Conservation (phyloP, 2,329 filamentous ascomycete genomes). For the Septoria linicola region DNA sequence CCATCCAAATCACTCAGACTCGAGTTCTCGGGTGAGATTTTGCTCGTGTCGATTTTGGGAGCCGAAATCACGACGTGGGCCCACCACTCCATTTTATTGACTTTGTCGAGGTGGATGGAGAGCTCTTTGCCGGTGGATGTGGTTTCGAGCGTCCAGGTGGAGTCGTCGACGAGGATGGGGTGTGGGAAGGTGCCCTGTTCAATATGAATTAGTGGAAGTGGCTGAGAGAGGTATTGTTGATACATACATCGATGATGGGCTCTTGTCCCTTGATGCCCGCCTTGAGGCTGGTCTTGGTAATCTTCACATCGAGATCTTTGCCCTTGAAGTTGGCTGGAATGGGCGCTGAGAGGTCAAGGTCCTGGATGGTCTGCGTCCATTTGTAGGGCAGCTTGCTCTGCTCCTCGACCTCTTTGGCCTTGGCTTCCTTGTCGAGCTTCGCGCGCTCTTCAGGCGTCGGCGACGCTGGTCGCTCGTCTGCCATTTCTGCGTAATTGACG, state of each 20-base stretch:
- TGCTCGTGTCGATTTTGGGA: slow-evolving; percentile 89
- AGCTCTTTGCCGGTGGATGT: slow-evolving; percentile 69
- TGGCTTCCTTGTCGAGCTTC: slow-evolving; percentile 56
- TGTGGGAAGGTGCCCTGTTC: slow-evolving; percentile 79
- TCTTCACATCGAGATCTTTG: slow-evolving; percentile 75
- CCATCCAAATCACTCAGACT: slow-evolving; percentile 91
- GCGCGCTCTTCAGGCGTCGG: slow-evolving; percentile 56
- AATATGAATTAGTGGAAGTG: slow-evolving; percentile 6
- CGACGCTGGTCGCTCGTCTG: slow-evolving; percentile 39
- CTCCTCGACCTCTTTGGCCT: slow-evolving; percentile 76
- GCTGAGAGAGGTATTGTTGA: not conserved
- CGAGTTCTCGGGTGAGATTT: slow-evolving; percentile 90
- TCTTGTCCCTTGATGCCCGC: slow-evolving; percentile 87
- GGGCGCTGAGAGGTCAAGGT: slow-evolving; percentile 75
- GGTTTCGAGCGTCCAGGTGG: slow-evolving; percentile 85
- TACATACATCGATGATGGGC: slow-evolving; percentile 70
- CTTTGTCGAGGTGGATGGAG: slow-evolving; percentile 87
- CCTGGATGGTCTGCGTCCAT: slow-evolving; percentile 90
- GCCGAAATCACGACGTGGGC: slow-evolving; percentile 81
- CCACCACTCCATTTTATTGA: slow-evolving; percentile 99
- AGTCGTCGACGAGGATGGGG: slow-evolving; percentile 77
- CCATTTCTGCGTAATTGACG: no score
- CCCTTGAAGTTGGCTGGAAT: slow-evolving; percentile 83
- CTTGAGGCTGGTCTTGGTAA: slow-evolving; percentile 74
- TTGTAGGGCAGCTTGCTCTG: slow-evolving; percentile 93